Conservation (phyloP, 805 yeast species). For the Suhomyces sp. region DNA sequence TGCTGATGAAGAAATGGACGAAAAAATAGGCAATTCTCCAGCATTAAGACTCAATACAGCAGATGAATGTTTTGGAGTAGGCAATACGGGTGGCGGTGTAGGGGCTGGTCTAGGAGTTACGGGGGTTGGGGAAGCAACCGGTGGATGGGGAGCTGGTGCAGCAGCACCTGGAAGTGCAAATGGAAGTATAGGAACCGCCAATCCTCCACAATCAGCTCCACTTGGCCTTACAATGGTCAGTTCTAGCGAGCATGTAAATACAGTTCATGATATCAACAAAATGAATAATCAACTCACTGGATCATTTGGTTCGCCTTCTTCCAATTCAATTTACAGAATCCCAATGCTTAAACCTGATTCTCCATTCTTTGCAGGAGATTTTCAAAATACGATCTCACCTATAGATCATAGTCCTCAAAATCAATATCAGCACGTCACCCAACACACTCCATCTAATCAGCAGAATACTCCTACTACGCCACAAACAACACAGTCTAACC, state of each 20-base stretch:
- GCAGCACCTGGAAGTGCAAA: too few relatives aligned
- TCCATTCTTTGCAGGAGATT: slow-evolving; percentile 17
- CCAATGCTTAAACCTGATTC: slow-evolving; percentile 17
- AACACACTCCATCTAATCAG: slow-evolving; percentile 2
- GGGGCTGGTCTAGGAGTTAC: too few relatives aligned
- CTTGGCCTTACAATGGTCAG: too few relatives aligned
- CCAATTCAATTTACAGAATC: slow-evolving; percentile 11
- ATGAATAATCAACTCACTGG: slow-evolving; percentile 11
- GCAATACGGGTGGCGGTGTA: background rate
- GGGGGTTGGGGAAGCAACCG: too few relatives aligned
- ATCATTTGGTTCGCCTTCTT: slow-evolving; percentile 18
- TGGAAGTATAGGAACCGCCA: too few relatives aligned
- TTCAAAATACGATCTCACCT: slow-evolving; percentile 17
- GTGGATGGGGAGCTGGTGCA: too few relatives aligned
- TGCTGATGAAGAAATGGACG: slow-evolving; percentile 34
- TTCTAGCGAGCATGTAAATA: too few relatives aligned
- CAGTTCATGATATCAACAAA: background rate
- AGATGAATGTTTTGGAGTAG: slow-evolving; percentile 13
- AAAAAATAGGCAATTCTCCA: slow-evolving; percentile 20
- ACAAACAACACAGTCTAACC: too few relatives aligned
- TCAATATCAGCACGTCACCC: background rate
- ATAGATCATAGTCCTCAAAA: slow-evolving; percentile 10
- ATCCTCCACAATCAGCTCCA: too few relatives aligned
- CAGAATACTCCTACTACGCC: slow-evolving; percentile 5
- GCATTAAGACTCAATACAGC: slow-evolving; percentile 29